Evolutionary conservation across 2,329 filamentous ascomycete species (phyloP), one percentile per base, ranked within the genome.

Genomic region (Herpotrichia juniperi): DNA sequence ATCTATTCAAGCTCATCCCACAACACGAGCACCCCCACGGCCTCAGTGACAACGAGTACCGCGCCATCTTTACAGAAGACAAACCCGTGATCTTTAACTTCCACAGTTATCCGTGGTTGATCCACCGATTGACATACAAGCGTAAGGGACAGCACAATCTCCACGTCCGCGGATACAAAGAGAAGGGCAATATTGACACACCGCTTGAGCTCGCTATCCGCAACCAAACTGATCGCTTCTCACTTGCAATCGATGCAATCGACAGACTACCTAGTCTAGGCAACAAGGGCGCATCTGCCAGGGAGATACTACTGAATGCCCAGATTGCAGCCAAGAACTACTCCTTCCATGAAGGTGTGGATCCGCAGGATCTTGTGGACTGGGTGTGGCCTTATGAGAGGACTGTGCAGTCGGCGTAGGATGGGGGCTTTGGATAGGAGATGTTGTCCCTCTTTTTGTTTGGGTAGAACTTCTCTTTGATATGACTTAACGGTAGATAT

Each of bases 171-270:
- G 89, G 89, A 1, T 93, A 92, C 78, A 86, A 83, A 66, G 89
- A 93, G 78, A 92, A 93, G 81, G 89, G 89, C 42, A 93, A 92
- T 71, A 92, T 92, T 61, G 88, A 93, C 69, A 92, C 89, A 0
- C 89, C 89, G 1, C 83, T 92, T 17, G 89, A 91, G 74, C 77
- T 93, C 57, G 89, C 89, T 24, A 90, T 92, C 67, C 81, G 88
- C 53, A 93, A 93, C 74, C 81, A 87, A 64, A 89, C 88, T 0
- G 89, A 93, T 74, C 82, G 89, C 24, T 93, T 88, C 76, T 89
- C 86, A 61, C 75, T 93, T 31, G 89, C 89, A 9, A 90, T 93
- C 54, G 85, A 88, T 63, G 89, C 89, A 12, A 88, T 93, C 52
- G 88, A 92, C 63, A 81, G 83, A 56, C 82, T 91, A 63, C 78